Evolutionary conservation across 2,329 filamentous ascomycete genomes (phyloP), one percentile per base, ranked within the genome.

Genomic region (Knoxdaviesia proteae): DNA sequence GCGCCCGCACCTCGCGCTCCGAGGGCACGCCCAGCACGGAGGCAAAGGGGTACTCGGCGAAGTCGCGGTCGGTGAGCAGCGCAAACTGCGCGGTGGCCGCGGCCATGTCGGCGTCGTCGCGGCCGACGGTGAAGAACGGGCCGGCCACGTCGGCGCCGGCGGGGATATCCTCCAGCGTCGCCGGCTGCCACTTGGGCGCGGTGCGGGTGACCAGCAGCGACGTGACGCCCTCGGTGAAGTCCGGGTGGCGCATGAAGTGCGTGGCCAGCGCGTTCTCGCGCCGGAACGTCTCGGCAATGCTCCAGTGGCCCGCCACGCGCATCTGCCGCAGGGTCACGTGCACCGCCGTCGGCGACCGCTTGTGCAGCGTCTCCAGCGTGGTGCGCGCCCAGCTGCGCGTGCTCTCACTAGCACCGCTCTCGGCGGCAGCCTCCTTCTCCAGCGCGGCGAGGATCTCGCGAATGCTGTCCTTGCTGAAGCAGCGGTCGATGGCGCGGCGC

Each of bases 141-240:
- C 77, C 65, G 6, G 64, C 58, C 35, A 88, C 67, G 41, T 64
- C 55, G 20, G 58, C 54, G 7, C 20, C 30, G 30, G 40, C 11
- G 10, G 65, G 58, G 43, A 93, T 72, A 35, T 80, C 76, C n/a
- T 74, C 67, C 2, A 96, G 67, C 6, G 69, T 74, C 38, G 71
- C 68, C 4, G 86, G 87, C 48, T 79, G 59, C 90, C 90, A 98
- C 47, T 68, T 63, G 1, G 87, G 82, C 29, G 66, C 65, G 49
- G 61, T 51, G 61, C 84, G 84, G 53, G 74, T 69, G 51, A 90
- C 71, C 36, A 98, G 69, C 40, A 80, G 71, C 30, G 84, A 79
- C 42, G 74, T 74, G n/a, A 98, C 88, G 43, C 90, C 90, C 61
- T 93, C 84, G 38, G 77, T 77, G 54, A 98, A 98, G 60, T 98